Conservation (phyloP, 768 basidiomycete species). For the Kwoniella heveanensis region DNA sequence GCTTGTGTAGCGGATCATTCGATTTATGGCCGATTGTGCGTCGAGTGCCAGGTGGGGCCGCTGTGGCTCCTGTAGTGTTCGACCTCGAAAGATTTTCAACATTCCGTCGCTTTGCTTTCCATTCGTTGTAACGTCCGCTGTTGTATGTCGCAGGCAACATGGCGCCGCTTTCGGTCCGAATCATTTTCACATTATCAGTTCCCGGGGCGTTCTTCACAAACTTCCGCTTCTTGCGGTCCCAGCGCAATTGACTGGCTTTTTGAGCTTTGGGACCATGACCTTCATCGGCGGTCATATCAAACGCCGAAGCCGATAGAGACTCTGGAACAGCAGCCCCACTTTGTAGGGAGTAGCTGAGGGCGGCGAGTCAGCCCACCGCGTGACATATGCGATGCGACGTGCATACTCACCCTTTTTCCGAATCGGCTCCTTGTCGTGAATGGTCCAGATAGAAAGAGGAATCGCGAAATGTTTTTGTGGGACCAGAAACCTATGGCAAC, state of each 20-base stretch:
- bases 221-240: constrained; percentile 97
- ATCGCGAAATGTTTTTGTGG: constrained; percentile 65
- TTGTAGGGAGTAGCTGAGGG: constrained; percentile 62
- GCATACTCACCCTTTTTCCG: constrained; percentile 79
- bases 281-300: constrained; percentile 82
- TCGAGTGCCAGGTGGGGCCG: no score
- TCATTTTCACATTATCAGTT: constrained; percentile 89
- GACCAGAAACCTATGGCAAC: background rate
- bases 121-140: constrained; percentile 92
- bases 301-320: constrained; percentile 65
- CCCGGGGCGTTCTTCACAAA: constrained; percentile 83
- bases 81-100: no score
- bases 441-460: constrained; percentile 89
- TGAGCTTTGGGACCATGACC: constrained; percentile 61
- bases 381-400: background rate
- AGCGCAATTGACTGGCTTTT: constrained; percentile 66
- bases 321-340: constrained; percentile 75
- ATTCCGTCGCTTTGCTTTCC: constrained; percentile 60
- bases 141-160: constrained; percentile 88
- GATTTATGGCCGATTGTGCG: no score
- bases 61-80: no score
- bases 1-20: no score
- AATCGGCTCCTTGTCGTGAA: constrained; percentile 78
- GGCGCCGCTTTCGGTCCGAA: constrained; percentile 88
- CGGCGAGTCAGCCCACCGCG: background rate